Evolutionary conservation across 179 eudicot genomes (phyloP).

Genomic region (Nepenthes alata): DNA sequence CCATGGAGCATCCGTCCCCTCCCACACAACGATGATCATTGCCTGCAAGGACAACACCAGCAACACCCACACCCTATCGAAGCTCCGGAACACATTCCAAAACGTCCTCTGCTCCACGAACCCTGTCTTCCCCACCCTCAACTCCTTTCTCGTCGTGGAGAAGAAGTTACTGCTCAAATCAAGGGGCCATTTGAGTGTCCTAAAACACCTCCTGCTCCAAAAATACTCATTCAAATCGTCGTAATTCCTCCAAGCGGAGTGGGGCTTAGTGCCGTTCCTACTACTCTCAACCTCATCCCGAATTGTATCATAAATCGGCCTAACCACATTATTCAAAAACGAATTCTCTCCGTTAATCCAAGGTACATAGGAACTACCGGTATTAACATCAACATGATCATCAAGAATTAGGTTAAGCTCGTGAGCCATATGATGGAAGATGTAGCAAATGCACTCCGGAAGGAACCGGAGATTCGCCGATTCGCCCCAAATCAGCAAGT

Average conservation of each 20-base stretch:
- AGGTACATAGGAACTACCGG: slow-evolving; percentile 47
- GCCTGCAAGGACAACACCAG: slow-evolving; percentile 63
- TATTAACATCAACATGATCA: slow-evolving; percentile 32
- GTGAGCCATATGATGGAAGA: slow-evolving; percentile 65
- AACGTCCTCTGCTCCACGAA: slow-evolving; percentile 92
- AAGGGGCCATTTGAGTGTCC: slow-evolving; percentile 67
- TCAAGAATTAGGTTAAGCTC: slow-evolving; percentile 58
- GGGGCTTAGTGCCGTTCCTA: slow-evolving; percentile 66
- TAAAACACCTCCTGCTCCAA: slow-evolving; percentile 71
- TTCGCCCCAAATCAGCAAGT: slow-evolving; percentile 80
- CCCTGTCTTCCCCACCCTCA: slow-evolving; percentile 76
- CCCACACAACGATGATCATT: slow-evolving; percentile 53
- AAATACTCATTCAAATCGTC: slow-evolving; percentile 91
- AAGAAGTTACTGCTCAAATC: slow-evolving; percentile 45
- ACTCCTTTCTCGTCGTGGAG: slow-evolving; percentile 12
- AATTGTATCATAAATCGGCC: slow-evolving; percentile 45
- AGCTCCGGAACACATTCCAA: slow-evolving; percentile 89
- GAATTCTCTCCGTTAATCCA: slow-evolving; percentile 30
- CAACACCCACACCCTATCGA: slow-evolving; percentile 78
- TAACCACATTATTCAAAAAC: slow-evolving; percentile 37
- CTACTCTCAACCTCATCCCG: slow-evolving; percentile 51
- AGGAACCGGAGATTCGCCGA: slow-evolving; percentile 59
- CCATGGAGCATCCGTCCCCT: slow-evolving; percentile 44
- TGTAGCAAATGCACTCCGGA: slow-evolving; percentile 80
- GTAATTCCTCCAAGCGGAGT: slow-evolving; percentile 92